Base-by-base conservation (phyloP, 2,329 filamentous ascomycete species). In the Monilinia aucupariae region DNA sequence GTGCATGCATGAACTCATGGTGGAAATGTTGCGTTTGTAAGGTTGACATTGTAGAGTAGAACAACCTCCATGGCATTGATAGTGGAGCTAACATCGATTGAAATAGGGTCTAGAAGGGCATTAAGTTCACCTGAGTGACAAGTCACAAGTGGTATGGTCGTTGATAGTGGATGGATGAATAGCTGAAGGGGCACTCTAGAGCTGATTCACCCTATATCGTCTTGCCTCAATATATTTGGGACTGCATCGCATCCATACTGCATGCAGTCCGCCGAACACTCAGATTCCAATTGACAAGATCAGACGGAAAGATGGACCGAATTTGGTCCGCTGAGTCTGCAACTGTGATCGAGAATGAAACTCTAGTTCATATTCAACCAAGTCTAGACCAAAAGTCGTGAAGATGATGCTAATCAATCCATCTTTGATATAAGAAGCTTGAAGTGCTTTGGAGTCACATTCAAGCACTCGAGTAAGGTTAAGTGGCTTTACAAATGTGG, bases 1-100 rank as follows among this genome's bases (percentile, higher is more conserved):
- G 12, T 47, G 20, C 54, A 56, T 47, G 54, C 54, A 56, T 56
- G 54, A 47, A 56, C 41, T 47, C 30, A n/a, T 45, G 27, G 27
- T 47, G 54, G 54, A 27, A 34, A 45, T 20, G n/a, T 34, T 56
- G 39, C 32, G 41, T 47, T 47, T 13, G 22, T 47, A 32, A 17
- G 10, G 20, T 45, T 32, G 8, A 27, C 37, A 55, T 43, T 45
- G 3, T 5, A 56, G 27, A 56, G 3, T 5, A 56, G 27, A 56
- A 17, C 7, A 15, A 47, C 34, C 43, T 22, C 41, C 41, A 56
- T 56, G 9, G 51, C 25, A 27, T 55, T 25, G 17, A 43, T 43
- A 43, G 52, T 55, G 52, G 52, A 43, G 25, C 52, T 41, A 43
- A 37, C n/a, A 55, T 25, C 7, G 25, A 30, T 54, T 39, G 25